Evolutionary conservation across 2,329 filamentous ascomycete species (phyloP), one percentile per base, ranked within the genome.

Genomic region (Trichophyton verrucosum): DNA sequence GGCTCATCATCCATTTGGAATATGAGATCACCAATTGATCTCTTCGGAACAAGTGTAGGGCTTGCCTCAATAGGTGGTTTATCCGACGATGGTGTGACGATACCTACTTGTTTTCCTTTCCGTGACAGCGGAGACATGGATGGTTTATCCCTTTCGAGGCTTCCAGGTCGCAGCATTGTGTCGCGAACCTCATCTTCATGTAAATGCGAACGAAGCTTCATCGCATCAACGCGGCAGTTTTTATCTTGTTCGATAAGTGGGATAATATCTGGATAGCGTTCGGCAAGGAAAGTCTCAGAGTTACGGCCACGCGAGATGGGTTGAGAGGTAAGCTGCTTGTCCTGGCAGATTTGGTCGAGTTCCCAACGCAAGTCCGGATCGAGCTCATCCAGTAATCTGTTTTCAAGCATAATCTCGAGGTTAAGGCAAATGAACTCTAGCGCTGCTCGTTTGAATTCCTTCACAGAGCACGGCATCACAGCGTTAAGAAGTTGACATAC

Each of bases 381-480:
- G 15, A 99, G 81, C 61, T 90, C 87, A 65, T 95, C 88, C 2
- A 99, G 80, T 15, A 92, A 80, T 66, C 83, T 82, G 64, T 95
- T 96, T 69, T 96, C 91, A 58, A 99, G 83, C 81, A 97, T 89
- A 5, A 86, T 84, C 72, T 99, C 94, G 61, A 97, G 79, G 68
- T 96, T 95, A 51, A 96, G 77, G 68, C 91, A 96, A 22, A 96
- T 84, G 70, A 96, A 99, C 71, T 96, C 89, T 33, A 97, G 77
- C 0, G 88, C 89, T 8, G 88, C 87, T 66, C 94, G 83, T 72
- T 95, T 96, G 76, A 99, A 96, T 61, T 88, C 84, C 0, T 83
- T 84, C 4, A 96, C 85, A 0, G 87, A 87, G 70, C 88, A 95
- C 2, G 89, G 88, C 51, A 89, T 88, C 63, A 96, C 87, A 1